These are phyloP conservation scores for Salix udensis DNA, from an alignment of 345 rosid genomes.

Conservation along the genomic window DNA sequence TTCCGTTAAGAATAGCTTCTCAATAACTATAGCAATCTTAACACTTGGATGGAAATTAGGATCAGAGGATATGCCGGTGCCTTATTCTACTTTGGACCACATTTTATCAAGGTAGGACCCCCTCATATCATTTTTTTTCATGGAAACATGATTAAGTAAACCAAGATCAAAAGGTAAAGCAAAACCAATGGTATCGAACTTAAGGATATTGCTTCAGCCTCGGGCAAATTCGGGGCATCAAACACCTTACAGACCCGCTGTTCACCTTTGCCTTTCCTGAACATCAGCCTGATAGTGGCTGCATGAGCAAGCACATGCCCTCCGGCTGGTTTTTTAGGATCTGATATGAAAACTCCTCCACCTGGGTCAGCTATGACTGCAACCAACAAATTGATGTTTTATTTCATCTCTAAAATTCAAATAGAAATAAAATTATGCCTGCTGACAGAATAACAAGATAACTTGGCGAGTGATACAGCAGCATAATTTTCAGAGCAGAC, in stretches of 20 bases:
- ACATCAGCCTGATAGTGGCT: slow-evolving; percentile 76
- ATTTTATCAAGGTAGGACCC: neutral
- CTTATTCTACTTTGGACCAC: neutral
- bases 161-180: neutral
- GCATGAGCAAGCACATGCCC: slow-evolving; percentile 91
- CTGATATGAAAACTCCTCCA: slow-evolving; percentile 82
- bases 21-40: neutral
- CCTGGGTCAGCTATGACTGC: slow-evolving; percentile 87
- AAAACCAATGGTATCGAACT: neutral
- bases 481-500: neutral
- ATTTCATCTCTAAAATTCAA: neutral
- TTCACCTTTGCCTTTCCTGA: slow-evolving; percentile 95
- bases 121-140: neutral
- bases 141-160: neutral
- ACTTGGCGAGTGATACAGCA: neutral
- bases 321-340: slow-evolving; percentile 86
- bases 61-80: neutral
- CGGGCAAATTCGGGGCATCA: slow-evolving; percentile 89
- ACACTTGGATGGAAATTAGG: neutral
- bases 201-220: slow-evolving; percentile 96
- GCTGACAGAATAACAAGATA: neutral
- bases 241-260: slow-evolving; percentile 83
- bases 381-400: slow-evolving; percentile 17
- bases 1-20: slow-evolving; percentile 43
- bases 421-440: neutral